Base-by-base conservation (phyloP, 2,329 filamentous ascomycete species). In the Septoria petroselini region DNA sequence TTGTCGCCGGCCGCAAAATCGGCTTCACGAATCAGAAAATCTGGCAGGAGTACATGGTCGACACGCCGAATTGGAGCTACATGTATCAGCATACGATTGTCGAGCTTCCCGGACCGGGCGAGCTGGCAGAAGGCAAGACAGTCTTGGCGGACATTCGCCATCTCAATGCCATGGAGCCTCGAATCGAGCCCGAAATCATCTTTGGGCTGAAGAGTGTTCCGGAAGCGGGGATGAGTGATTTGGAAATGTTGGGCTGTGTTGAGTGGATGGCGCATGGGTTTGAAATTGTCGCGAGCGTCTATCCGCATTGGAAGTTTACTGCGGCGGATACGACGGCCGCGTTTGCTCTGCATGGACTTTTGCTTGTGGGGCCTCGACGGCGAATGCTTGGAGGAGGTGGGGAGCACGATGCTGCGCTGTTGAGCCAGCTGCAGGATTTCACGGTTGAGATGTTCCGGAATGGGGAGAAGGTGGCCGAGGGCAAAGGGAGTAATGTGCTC, bases 251-350 rank as follows among this genome's bases (percentile, higher is more conserved):
- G 12, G 40, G 29, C 7, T 56, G 52, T 23, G 44, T 58, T 7
- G 55, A 54, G 8, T 59, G 57, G 57, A 45, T 58, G 15, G 41
- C 55, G 4, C 55, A 59, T 43, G 57, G 57, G 1, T 56, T 55
- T 21, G 57, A 59, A 31, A 41, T 59, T 7, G 55, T 58, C 9
- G 46, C 49, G n/a, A 54, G 50, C 7, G 43, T 59, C 21, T 59
- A 42, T 31, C 57, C 57, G 7, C 54, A 57, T 31, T 59, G 57
- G 57, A 58, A 53, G 23, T 59, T 59, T 18, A 59, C 57, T 4
- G 55, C 57, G 19, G 54, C 53, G 1, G 57, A 59, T 27, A 52
- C 55, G 2, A 59, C 57, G 19, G 57, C 55, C 2, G 57, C 50
- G 8, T 59, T 58, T 33, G 57, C 57, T 8, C 23, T 59, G 9